phyloP scores from a whole-genome alignment of 1,139 yeast genomes.

The Protomyces arabidopsidicola region DNA sequence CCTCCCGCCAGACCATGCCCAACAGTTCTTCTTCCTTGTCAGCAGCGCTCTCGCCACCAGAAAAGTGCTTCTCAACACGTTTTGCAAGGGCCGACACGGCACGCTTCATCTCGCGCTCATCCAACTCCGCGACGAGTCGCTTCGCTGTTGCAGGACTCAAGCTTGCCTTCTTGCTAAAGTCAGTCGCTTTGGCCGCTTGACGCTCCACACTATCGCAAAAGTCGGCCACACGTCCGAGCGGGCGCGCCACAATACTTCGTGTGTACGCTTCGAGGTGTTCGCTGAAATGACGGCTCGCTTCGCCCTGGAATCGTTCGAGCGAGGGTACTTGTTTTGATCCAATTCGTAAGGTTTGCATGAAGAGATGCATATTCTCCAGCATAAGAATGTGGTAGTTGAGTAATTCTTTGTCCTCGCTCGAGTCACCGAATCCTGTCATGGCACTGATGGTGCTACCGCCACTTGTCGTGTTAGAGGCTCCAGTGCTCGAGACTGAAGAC shows the following conservation, averaged over 20 bases:
- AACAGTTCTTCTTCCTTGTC: not conserved
- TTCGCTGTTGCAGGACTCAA: conserved; percentile 58
- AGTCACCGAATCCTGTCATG: conserved; percentile 37
- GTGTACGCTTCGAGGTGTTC: conserved; percentile 50
- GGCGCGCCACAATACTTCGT: conserved; percentile 49
- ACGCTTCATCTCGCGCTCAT: conserved; percentile 54
- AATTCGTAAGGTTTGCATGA: conserved; percentile 48
- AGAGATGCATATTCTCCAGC: conserved; percentile 58
- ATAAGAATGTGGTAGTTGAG: conserved; percentile 57
- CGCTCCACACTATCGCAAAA: conserved; percentile 63
- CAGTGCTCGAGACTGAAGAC: conserved; percentile 33
- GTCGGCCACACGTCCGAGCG: conserved; percentile 61
- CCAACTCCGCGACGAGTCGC: conserved; percentile 53
- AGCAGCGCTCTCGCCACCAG: conserved; percentile 38
- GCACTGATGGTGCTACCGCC: not conserved
- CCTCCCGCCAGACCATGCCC: not conserved
- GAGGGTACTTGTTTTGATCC: conserved; percentile 38
- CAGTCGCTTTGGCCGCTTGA: conserved; percentile 40
- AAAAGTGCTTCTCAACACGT: conserved; percentile 58
- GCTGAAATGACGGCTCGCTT: conserved; percentile 44
- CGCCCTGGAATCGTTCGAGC: conserved; percentile 38
- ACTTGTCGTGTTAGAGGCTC: not conserved
- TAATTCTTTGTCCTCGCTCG: conserved; percentile 51
- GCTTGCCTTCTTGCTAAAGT: conserved; percentile 59
- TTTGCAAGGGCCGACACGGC: conserved; percentile 55